These are phyloP conservation scores for Mentha longifolia DNA, from an alignment of 257 asterid genomes.

Conservation along the genomic window DNA sequence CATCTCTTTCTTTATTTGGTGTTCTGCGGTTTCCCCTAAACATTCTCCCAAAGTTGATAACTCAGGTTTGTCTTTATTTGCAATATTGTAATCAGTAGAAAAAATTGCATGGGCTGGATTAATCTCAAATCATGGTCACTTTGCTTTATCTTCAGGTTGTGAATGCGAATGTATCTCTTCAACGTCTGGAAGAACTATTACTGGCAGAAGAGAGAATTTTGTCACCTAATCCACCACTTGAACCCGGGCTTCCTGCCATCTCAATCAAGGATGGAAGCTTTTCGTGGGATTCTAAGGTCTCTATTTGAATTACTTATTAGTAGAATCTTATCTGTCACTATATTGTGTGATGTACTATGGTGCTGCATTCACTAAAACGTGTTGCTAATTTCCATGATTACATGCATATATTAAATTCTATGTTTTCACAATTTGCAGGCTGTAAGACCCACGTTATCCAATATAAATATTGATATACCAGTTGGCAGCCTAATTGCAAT, in stretches of 20 bases:
- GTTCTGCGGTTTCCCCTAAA: constrained; percentile 73
- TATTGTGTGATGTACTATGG: constrained; percentile 15
- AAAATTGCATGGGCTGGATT: background rate
- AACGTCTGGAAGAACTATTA: constrained; percentile 80
- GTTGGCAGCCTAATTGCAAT: constrained; percentile 84
- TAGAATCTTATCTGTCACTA: background rate
- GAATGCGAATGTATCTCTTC: constrained; percentile 82
- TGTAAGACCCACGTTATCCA: constrained; percentile 68
- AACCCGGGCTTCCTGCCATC: constrained; percentile 70
- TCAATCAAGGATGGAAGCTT: constrained; percentile 71
- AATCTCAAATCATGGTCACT: background rate
- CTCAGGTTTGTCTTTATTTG: constrained; percentile 63
- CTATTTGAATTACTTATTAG: constrained; percentile 21
- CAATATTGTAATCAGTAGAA: background rate
- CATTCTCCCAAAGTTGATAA: constrained; percentile 86
- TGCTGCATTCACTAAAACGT: constrained; percentile 16
- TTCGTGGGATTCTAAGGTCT: constrained; percentile 88
- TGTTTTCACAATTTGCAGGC: constrained; percentile 50
- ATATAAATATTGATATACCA: constrained; percentile 75
- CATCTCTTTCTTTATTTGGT: constrained; percentile 80
- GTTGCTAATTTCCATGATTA: constrained; percentile 12
- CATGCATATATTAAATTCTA: constrained; percentile 4
- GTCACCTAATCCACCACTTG: constrained; percentile 79
- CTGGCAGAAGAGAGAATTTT: constrained; percentile 82
- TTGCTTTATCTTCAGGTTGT: constrained; percentile 63